Conservation (phyloP, 1,139 yeast genomes). For the Saccharomyces hybrid region DNA sequence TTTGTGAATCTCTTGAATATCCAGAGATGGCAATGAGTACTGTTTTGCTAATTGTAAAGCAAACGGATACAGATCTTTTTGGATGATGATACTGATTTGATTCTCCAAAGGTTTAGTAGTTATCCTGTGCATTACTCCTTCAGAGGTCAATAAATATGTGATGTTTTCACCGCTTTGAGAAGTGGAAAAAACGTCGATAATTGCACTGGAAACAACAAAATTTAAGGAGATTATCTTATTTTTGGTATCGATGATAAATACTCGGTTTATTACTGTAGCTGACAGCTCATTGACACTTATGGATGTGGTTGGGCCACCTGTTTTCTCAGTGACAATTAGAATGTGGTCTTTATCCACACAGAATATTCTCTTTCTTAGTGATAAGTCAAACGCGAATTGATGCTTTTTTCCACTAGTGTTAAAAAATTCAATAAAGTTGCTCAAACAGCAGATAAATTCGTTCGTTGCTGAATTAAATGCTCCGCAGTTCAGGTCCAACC, state of each 20-base stretch:
- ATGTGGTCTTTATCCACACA: constrained; percentile 39
- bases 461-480: constrained; percentile 31
- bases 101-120: constrained; percentile 60
- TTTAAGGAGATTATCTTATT: constrained; percentile 68
- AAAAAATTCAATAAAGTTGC: constrained; percentile 32
- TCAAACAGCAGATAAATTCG: constrained; percentile 30
- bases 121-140: constrained; percentile 65
- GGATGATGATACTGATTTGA: constrained; percentile 61
- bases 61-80: constrained; percentile 61
- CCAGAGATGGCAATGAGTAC: constrained; percentile 30
- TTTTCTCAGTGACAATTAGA: constrained; percentile 29
- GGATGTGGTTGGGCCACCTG: constrained; percentile 5
- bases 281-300: not conserved
- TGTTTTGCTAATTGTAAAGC: constrained; percentile 67
- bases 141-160: constrained; percentile 57
- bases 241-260: constrained; percentile 58
- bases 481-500: constrained; percentile 68
- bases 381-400: constrained; percentile 50
- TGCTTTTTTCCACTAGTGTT: constrained; percentile 46
- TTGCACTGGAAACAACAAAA: constrained; percentile 56
- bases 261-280: constrained; percentile 28
- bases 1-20: constrained; percentile 45
- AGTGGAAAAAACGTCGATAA: constrained; percentile 44
- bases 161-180: constrained; percentile 42
- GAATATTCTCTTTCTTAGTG: constrained; percentile 46